A percentile compares a stretch with the other conserved stretches of the same genome.
These are phyloP conservation scores for Sporisorium iseilematis-ciliati DNA, from an alignment of 1,284 basidiomycete species.

Conservation along the genomic window DNA sequence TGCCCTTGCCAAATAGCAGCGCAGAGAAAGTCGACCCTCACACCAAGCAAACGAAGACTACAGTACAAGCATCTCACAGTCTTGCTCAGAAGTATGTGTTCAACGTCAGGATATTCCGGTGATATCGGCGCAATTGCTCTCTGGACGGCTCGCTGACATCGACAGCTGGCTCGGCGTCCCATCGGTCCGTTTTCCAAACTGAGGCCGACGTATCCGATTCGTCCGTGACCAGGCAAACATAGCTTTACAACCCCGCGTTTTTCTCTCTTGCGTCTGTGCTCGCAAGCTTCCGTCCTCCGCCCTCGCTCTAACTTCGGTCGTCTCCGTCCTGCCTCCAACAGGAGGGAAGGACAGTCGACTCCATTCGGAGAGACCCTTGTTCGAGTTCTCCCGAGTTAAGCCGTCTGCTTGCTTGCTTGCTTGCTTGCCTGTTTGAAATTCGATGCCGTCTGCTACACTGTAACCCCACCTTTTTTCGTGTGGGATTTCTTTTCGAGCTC, in stretches of 20 bases:
- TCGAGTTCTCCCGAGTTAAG: not conserved
- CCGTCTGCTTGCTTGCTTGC: not conserved
- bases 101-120: no score
- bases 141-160: no score
- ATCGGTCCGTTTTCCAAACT: no score
- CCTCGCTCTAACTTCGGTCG: not conserved
- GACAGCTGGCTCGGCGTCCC: no score
- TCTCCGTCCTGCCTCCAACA: conserved; percentile 1
- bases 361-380: not conserved
- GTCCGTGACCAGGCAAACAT: not conserved
- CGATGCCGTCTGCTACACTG: no score
- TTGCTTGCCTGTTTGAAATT: not conserved
- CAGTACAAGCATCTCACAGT: no score
- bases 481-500: not conserved
- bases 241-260: not conserved
- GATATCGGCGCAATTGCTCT: no score
- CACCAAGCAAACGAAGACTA: no score
- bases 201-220: not conserved
- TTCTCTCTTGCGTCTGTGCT: not conserved
- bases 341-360: not conserved
- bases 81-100: no score
- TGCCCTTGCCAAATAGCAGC: no score
- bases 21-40: no score
- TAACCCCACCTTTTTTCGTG: conserved; percentile 3
- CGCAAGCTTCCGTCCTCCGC: not conserved